phyloP scores from a whole-genome alignment of 129 eudicot species.

The Tagetes erecta region DNA sequence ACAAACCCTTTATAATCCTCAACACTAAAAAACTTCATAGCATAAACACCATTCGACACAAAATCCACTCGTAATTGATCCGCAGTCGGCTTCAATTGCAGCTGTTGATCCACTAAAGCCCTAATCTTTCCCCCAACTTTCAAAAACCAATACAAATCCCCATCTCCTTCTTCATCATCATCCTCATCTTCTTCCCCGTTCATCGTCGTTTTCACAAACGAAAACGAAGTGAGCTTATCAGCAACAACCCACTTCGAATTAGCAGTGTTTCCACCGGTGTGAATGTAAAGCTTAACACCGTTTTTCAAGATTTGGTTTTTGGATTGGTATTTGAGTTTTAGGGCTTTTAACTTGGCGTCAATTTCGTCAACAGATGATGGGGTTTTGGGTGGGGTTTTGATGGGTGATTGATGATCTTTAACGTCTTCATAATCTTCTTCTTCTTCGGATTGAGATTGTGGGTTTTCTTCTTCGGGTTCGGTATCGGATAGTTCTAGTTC shows the following conservation, averaged over 20 bases:
- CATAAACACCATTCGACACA: constrained; percentile 74
- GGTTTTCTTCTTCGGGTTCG: constrained; percentile 44
- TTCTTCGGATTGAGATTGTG: constrained; percentile 22
- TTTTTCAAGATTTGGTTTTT: constrained; percentile 29
- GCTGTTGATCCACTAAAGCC: constrained; percentile 47
- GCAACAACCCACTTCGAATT: constrained; percentile 65
- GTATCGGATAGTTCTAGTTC: constrained; percentile 70
- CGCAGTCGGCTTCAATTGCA: constrained; percentile 67
- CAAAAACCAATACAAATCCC: constrained; percentile 60
- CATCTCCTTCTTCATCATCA: constrained; percentile 32
- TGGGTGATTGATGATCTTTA: constrained; percentile 40
- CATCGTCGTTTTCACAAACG: constrained; percentile 42
- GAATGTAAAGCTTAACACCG: constrained; percentile 60
- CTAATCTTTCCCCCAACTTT: constrained; percentile 68
- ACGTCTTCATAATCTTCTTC: constrained; percentile 41
- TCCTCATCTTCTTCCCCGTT: constrained; percentile 46
- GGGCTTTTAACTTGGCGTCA: constrained; percentile 65
- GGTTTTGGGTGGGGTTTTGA: constrained; percentile 42
- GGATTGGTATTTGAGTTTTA: constrained; percentile 64
- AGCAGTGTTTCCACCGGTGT: constrained; percentile 53
- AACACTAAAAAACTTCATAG: constrained; percentile 51
- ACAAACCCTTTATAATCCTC: constrained; percentile 59
- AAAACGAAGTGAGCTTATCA: constrained; percentile 46
- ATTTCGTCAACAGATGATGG: constrained; percentile 76
- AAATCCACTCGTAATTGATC: constrained; percentile 76